Conservation (phyloP, 75 land plant species). For the Isoetes taiwanensis region DNA sequence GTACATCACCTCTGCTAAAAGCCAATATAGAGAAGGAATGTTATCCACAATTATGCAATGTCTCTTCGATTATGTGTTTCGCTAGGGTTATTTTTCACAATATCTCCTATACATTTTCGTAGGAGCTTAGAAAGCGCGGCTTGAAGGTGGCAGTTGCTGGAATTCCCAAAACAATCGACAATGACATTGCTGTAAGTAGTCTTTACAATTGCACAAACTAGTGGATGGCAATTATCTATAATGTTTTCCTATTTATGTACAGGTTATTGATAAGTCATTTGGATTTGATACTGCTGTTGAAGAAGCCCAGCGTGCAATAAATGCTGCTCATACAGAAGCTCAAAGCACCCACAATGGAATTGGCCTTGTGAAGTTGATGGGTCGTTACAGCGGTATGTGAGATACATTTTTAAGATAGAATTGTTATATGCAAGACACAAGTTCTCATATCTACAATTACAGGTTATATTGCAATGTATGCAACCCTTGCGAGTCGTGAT, state of each 20-base stretch:
- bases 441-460: too few species aligned
- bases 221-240: too few species aligned
- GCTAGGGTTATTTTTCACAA: not conserved
- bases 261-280: slow-evolving; percentile 95
- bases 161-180: slow-evolving; percentile 73
- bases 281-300: slow-evolving; percentile 98
- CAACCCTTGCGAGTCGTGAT: slow-evolving; percentile 92
- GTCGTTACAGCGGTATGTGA: slow-evolving; percentile 79
- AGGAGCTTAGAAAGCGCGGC: slow-evolving; percentile 57
- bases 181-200: slow-evolving; percentile 52
- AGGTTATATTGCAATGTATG: slow-evolving; percentile 96
- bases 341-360: slow-evolving; percentile 91
- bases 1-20: too few species aligned
- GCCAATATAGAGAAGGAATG: too few species aligned
- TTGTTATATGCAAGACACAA: too few species aligned
- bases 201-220: slow-evolving; percentile 10
- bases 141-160: slow-evolving; percentile 64
- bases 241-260: not conserved
- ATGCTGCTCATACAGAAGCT: slow-evolving; percentile 95
- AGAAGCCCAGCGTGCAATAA: slow-evolving; percentile 92
- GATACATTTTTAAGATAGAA: too few species aligned
- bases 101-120: slow-evolving; percentile 10
- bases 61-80: not conserved
- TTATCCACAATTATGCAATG: not conserved
- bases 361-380: slow-evolving; percentile 92